A percentile compares a stretch with the other conserved stretches of the same genome.
Conservation (phyloP, 1,139 yeast genomes). For the Candida neerlandica region DNA sequence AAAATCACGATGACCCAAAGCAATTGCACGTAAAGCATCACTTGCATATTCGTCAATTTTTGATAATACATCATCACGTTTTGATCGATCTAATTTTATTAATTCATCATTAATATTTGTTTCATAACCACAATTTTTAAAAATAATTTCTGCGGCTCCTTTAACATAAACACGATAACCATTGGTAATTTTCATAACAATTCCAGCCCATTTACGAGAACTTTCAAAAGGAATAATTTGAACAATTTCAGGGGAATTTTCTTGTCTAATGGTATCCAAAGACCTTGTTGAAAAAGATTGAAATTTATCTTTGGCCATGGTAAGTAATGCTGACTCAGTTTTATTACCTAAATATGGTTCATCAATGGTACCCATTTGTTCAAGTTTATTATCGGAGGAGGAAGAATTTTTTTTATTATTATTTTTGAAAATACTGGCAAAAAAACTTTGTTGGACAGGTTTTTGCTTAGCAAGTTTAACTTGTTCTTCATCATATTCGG, state of each 20-base stretch:
- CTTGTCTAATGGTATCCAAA: conserved; percentile 43
- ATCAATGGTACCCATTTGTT: conserved; percentile 27
- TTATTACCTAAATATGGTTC: conserved; percentile 87
- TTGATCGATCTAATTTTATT: conserved; percentile 27
- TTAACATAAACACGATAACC: conserved; percentile 71
- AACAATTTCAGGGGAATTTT: conserved; percentile 45
- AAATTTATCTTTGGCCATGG: conserved; percentile 63
- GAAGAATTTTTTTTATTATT: conserved; percentile 14
- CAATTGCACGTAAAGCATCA: conserved; percentile 82
- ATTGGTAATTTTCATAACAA: conserved; percentile 55
- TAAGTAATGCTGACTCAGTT: conserved; percentile 87
- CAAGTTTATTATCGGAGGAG: conserved; percentile 19
- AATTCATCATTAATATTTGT: conserved; percentile 20
- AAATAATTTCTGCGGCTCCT: conserved; percentile 93
- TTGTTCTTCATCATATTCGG: conserved; percentile 41
- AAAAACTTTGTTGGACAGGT: conserved; percentile 32
- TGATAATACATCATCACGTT: conserved; percentile 37
- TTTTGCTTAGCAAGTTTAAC: conserved; percentile 29
- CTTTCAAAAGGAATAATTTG: conserved; percentile 92
- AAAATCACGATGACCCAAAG: conserved; percentile 78
- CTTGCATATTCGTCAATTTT: conserved; percentile 69
- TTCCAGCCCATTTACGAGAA: conserved; percentile 89
- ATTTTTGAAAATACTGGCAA: conserved; percentile 21
- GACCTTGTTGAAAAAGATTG: conserved; percentile 40
- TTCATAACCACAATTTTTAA: conserved; percentile 57